Percentiles rank a stretch among this genome's conserved stretches.
phyloP scores from a whole-genome alignment of 2,329 filamentous ascomycete genomes.

The Aaosphaeria pasadenensis region DNA sequence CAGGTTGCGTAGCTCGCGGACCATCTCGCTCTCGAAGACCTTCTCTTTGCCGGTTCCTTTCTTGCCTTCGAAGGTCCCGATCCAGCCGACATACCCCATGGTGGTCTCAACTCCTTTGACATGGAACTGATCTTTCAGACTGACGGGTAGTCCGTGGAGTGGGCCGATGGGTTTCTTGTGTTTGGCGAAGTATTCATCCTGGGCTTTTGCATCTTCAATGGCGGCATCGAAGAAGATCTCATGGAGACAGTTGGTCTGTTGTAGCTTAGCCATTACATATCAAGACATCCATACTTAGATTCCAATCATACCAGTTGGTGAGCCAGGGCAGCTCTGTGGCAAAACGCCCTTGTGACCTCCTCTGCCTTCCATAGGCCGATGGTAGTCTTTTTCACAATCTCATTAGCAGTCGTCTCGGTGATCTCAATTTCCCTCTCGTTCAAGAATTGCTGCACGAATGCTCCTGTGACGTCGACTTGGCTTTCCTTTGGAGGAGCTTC shows the following conservation, averaged over 20 bases:
- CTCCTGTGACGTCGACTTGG: conserved; percentile 46
- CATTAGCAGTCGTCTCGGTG: conserved; percentile 58
- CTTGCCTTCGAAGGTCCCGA: conserved; percentile 59
- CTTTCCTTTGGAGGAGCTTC: conserved; percentile 48
- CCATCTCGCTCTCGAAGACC: conserved; percentile 58
- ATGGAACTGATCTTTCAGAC: conserved; percentile 51
- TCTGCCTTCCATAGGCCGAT: conserved; percentile 56
- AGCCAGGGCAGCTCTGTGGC: conserved; percentile 53
- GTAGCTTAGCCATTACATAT: background rate
- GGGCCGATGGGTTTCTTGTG: conserved; percentile 39
- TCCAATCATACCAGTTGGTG: conserved; percentile 44
- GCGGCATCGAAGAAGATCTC: conserved; percentile 50
- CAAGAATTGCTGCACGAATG: conserved; percentile 57
- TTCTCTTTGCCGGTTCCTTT: conserved; percentile 51
- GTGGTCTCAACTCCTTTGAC: conserved; percentile 45
- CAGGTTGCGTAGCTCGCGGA: conserved; percentile 50
- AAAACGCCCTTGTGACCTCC: conserved; percentile 56
- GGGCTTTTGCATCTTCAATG: conserved; percentile 38
- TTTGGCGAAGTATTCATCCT: conserved; percentile 40
- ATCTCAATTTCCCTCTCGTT: conserved; percentile 55
- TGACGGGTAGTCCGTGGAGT: conserved; percentile 47
- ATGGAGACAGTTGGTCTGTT: conserved; percentile 38
- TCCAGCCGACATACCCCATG: conserved; percentile 65
- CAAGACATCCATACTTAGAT: background rate
- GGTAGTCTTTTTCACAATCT: conserved; percentile 54